These are phyloP conservation scores for Tricholoma saponaceum DNA, from an alignment of 768 basidiomycete genomes.

Conservation along the genomic window DNA sequence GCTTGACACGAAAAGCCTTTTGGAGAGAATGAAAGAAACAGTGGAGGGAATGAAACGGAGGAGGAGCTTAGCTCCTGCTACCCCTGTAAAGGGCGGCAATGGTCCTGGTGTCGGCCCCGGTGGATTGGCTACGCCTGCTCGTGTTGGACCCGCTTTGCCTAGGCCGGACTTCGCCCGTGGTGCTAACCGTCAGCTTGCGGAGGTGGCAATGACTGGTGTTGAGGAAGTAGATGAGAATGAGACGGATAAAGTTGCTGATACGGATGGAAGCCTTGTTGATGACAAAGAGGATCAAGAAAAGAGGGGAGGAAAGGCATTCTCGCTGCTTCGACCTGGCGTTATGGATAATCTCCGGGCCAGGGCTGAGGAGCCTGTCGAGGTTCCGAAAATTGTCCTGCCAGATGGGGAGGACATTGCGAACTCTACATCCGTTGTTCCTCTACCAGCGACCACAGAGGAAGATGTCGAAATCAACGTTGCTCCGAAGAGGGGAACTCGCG, in stretches of 20 bases:
- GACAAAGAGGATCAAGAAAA: neutral
- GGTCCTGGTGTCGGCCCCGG: neutral
- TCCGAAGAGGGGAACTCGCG: constrained; percentile 6
- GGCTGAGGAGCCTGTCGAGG: constrained; percentile 5
- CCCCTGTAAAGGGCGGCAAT: constrained; percentile 3
- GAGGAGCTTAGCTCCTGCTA: constrained; percentile 28
- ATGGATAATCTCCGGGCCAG: constrained; percentile 9
- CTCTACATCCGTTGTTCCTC: neutral
- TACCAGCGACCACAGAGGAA: neutral
- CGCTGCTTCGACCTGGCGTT: constrained; percentile 19
- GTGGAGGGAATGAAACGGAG: constrained; percentile 45
- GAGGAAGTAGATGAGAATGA: constrained; percentile 19
- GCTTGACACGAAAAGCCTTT: constrained; percentile 35
- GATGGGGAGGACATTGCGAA: neutral
- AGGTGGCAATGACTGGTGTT: constrained; percentile 11
- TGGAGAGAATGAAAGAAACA: constrained; percentile 48
- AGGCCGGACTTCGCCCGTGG: neutral
- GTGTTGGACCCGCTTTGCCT: neutral
- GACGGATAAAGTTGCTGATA: constrained; percentile 1
- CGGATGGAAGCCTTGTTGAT: neutral
- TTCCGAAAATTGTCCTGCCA: neutral
- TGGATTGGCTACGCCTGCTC: neutral
- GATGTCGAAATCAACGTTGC: neutral
- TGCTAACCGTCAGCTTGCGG: neutral
- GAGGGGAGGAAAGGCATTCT: constrained; percentile 7